Base-by-base conservation (phyloP, 306 rosid species). In the Casuarina cunninghamiana region DNA sequence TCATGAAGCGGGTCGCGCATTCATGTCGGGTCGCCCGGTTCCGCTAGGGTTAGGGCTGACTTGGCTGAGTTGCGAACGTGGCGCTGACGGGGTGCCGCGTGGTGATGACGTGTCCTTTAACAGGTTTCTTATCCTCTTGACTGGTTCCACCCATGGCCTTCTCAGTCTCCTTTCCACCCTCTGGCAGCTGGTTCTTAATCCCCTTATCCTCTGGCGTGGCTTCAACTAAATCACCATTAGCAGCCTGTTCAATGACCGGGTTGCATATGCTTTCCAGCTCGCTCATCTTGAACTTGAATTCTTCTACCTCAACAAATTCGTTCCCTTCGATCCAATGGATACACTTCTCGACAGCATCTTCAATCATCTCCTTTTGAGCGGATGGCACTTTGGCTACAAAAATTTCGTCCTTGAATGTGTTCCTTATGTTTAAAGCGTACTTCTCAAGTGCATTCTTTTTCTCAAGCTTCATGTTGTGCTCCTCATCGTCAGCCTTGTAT, bases 361-460 rank as follows among this genome's bases (percentile, higher is more conserved):
- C 88, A 6, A 88, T 84, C 53, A 72, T 88, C 79, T 86, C 82
- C 86, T 83, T 88, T 48, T 86, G 83, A 49, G 71, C 88, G 1
- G 77, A 78, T 0, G 84, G 5, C 13, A 88, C 39, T 84, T 88
- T 86, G 11, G 91, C 86, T 16, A 82, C 78, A 44, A 86, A 81
- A 85, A 81, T 84, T 1, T 79, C 89, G 69, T 86, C 89, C 13
- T 75, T 88, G 12, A 88, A 69, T 5, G 89, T 88, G 77, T 84
- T 88, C 75, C 85, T 86, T 88, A 88, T 83, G 78, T 85, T 88
- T 11, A 73, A 85, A 3, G 90, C 79, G 7, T 87, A 88, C n/a
- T 85, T 85, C 84, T 85, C 89, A 2, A 88, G 68, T 0, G 88
- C 76, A 61, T 88, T 88, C 10, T 84, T 87, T 9, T 82, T 82